Conservation (phyloP, 2,329 filamentous ascomycete species). For the Colletotrichum lupini region DNA sequence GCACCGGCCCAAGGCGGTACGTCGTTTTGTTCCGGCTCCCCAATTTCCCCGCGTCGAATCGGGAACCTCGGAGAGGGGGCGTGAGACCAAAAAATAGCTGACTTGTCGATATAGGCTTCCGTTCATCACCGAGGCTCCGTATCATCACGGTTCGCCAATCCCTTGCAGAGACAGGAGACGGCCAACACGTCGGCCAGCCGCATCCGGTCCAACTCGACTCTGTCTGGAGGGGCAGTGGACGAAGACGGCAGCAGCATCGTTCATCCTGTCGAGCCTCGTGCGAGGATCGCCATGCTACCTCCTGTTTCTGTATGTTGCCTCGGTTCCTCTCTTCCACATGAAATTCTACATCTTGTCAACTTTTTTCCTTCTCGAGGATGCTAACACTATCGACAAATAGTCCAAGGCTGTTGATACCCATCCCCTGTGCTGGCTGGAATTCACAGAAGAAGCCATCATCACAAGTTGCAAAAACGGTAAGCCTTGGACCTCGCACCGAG, state of each 20-base stretch:
- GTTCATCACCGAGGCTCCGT: slow-evolving; percentile 67
- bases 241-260: slow-evolving; percentile 71
- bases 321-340: too few species aligned
- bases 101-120: slow-evolving; percentile 54
- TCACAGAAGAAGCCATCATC: slow-evolving; percentile 92
- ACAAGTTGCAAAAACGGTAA: slow-evolving; percentile 91
- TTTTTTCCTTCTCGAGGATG: neutral
- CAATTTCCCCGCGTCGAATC: neutral
- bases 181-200: slow-evolving; percentile 69
- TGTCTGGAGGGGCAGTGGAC: slow-evolving; percentile 58
- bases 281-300: slow-evolving; percentile 85
- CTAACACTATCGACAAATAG: slow-evolving; percentile 49
- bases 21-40: slow-evolving; percentile 55
- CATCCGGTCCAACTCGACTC: slow-evolving; percentile 77
- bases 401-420: slow-evolving; percentile 88
- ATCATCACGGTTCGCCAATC: slow-evolving; percentile 59
- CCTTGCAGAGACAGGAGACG: slow-evolving; percentile 69
- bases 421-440: slow-evolving; percentile 90
- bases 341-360: too few species aligned
- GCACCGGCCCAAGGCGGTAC: slow-evolving; percentile 85
- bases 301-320: slow-evolving; percentile 81
- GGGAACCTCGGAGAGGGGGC: neutral
- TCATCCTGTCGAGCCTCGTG: slow-evolving; percentile 87
- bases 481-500: slow-evolving; percentile 46
- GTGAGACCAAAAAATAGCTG: neutral